Base-by-base conservation (phyloP, 1,284 basidiomycete genomes). In the Microbotryum intermedium region DNA sequence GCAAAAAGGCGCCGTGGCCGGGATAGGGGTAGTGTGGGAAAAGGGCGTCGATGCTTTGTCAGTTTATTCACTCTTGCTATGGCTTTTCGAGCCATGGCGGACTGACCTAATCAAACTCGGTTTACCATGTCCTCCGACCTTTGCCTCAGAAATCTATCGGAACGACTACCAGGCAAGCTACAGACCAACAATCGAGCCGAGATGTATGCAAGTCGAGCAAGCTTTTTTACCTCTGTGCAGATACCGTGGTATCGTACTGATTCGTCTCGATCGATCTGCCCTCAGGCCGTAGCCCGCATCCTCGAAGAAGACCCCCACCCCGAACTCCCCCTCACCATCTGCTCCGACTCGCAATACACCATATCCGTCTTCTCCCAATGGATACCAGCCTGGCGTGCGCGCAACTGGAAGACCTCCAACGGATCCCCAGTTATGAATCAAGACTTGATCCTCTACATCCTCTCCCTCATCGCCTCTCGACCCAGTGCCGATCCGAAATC, bases 151-250 rank as follows among this genome's bases (percentile, higher is more conserved):
- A 90, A 89, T 70, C 73, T 90, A 3, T 79, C 84, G 1, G 85
- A 88, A 68, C 78, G 89, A 23, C 86, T 88, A 67, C 86, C 87
- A 2, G 90, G 90, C 2, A 76, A 75, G 11, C 30, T 62, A 50
- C 90, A 92, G 72, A 92, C 89, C 0, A 93, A 93, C 72, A 92
- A 93, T 65, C 79, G 88, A 16, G 90, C 88, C 4, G 90, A 93
- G 72, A 78, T 93, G 29, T 84, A 88, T 65, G 88, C 86, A 61
- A 65, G 83, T 77, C 13, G 30, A n/a, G n/a, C n/a, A 28, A 26
- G 53, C 50, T 21, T 8, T 29, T n/a, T n/a, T 51, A 5, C 23
- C 18, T 5, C 11, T 26, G 18, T 44, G 16, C 25, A n/a, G 21
- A 25, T 7, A 18, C n/a, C 3, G 25, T 46, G 2, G 9, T 34